These are phyloP conservation scores for Forsythia viridissima DNA, from an alignment of 257 asterid species.

Conservation along the genomic window DNA sequence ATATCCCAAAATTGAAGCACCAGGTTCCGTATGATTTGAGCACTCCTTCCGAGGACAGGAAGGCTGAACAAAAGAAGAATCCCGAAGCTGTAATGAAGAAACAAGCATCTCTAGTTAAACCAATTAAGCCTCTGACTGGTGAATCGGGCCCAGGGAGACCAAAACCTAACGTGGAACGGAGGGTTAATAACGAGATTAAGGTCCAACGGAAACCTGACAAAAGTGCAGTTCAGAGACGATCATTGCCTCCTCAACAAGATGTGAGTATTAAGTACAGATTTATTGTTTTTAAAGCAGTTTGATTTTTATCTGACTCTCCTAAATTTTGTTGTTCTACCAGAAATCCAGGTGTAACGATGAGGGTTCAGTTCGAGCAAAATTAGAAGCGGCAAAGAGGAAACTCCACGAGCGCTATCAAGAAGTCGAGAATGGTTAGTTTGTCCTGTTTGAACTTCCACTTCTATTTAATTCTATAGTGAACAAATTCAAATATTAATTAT, in stretches of 20 bases:
- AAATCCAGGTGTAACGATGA: conserved; percentile 35
- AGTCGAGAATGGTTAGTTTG: conserved; percentile 55
- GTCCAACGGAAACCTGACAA: conserved; percentile 36
- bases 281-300: background rate
- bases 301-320: background rate
- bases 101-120: conserved; percentile 31
- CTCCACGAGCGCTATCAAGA: conserved; percentile 74
- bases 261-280: conserved; percentile 28
- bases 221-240: conserved; percentile 43
- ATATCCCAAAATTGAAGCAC: conserved; percentile 21
- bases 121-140: conserved; percentile 34
- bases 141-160: conserved; percentile 46
- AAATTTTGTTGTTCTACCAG: conserved; percentile 20
- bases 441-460: background rate
- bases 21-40: conserved; percentile 22
- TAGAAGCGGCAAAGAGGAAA: conserved; percentile 69
- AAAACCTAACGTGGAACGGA: conserved; percentile 31
- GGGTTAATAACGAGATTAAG: conserved; percentile 17
- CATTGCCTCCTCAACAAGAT: conserved; percentile 37
- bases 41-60: conserved; percentile 29
- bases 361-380: conserved; percentile 35
- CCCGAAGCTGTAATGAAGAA: conserved; percentile 39
- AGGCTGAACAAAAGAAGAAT: conserved; percentile 32
- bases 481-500: background rate
- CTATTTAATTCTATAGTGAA: background rate